A percentile compares a stretch with the other conserved stretches of the same genome.
Conservation (phyloP, 2,329 filamentous ascomycete genomes). For the Fusarium nodosum region DNA sequence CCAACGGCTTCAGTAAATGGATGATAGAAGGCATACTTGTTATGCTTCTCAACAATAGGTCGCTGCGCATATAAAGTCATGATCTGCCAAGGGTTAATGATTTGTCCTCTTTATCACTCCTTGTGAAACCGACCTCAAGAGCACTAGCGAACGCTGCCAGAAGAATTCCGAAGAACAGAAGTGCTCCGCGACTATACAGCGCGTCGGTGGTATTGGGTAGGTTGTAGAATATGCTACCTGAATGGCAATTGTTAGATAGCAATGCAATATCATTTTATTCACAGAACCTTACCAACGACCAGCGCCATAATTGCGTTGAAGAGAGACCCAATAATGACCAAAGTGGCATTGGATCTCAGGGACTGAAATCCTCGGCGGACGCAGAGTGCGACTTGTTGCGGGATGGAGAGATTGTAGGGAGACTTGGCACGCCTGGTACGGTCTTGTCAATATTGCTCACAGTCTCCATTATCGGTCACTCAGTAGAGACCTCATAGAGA, state of each 20-base stretch:
- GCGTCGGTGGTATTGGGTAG: constrained; percentile 57
- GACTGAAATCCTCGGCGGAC: background rate
- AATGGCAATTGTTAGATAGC: background rate
- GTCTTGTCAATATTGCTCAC: background rate
- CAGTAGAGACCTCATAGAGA: background rate
- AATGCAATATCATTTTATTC: background rate
- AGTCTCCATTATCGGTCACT: too few relatives aligned
- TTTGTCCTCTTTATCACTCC: rapidly evolving
- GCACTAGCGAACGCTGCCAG: constrained; percentile 62
- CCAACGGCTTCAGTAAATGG: constrained; percentile 51
- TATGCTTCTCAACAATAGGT: constrained; percentile 55
- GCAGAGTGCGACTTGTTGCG: background rate
- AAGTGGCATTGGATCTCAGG: background rate
- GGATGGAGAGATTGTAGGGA: background rate
- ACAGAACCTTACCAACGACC: constrained; percentile 57
- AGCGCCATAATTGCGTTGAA: constrained; percentile 64
- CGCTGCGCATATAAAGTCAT: constrained; percentile 49
- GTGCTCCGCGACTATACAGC: constrained; percentile 61
- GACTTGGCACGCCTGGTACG: background rate
- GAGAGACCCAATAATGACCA: constrained; percentile 18
- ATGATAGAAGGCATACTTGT: constrained; percentile 54
- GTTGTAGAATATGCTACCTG: constrained; percentile 62
- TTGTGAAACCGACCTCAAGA: constrained; percentile 44
- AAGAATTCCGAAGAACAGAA: constrained; percentile 65
- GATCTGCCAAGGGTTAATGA: background rate